Conservation (phyloP, 2,329 filamentous ascomycete genomes). For the Exophiala alcalophila region DNA sequence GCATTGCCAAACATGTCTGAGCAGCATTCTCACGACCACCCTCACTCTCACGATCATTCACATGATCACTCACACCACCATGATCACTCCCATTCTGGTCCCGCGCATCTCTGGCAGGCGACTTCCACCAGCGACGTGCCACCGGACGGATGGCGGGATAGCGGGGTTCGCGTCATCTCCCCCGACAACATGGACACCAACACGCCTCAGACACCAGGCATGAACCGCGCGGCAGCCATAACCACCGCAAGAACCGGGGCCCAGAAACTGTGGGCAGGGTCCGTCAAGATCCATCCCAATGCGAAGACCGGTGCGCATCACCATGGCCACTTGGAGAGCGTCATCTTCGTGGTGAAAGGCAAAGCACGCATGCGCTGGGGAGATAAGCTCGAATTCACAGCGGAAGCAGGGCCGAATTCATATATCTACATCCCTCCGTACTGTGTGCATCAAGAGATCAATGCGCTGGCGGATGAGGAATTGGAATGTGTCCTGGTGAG, state of each 20-base stretch:
- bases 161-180: conserved; percentile 45
- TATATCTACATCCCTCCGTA: conserved; percentile 49
- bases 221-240: conserved; percentile 46
- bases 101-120: conserved; percentile 24
- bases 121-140: conserved; percentile 21
- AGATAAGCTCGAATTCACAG: conserved; percentile 44
- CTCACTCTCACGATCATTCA: conserved; percentile 11
- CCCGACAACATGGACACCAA: conserved; percentile 41
- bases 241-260: conserved; percentile 46
- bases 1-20: conserved; percentile 7
- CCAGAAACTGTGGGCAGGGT: conserved; percentile 47
- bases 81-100: conserved; percentile 14
- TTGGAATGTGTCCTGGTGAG: conserved; percentile 45
- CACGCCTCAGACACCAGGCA: conserved; percentile 45
- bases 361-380: conserved; percentile 48
- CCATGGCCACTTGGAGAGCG: conserved; percentile 46
- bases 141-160: conserved; percentile 38
- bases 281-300: conserved; percentile 44
- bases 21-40: conserved; percentile 5
- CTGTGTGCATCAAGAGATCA: conserved; percentile 49
- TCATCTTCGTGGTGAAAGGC: conserved; percentile 48
- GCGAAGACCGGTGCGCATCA: conserved; percentile 47
- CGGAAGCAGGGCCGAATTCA: conserved; percentile 47
- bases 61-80: conserved; percentile 18
- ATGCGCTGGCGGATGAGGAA: conserved; percentile 42